Evolutionary conservation across 176 grass and related monocot genomes (phyloP), one percentile per base, ranked within the genome.

Genomic region (Stipa capillata): DNA sequence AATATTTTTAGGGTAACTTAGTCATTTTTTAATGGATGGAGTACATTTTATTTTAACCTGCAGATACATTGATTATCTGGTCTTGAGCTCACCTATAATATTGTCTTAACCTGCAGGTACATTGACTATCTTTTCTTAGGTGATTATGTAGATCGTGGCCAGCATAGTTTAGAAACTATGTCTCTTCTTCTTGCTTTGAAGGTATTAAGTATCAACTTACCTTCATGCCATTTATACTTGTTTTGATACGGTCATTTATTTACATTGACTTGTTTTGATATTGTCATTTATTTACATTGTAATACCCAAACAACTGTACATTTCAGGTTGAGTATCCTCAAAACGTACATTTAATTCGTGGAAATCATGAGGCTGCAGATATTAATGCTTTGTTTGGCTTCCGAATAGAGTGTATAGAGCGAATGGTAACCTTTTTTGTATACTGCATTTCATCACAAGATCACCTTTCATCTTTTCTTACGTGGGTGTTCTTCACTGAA

Each of bases 61-160:
- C n/a, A n/a, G n/a, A n/a, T n/a, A n/a, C n/a, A n/a, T n/a, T n/a
- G n/a, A n/a, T n/a, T n/a, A n/a, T n/a, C n/a, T n/a, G n/a, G n/a
- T n/a, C 29, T 81, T 81, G 15, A 60, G 34, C 64, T 88, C 8
- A 31, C 79, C 15, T 77, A 3, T 35, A 47, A 72, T 76, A 29
- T 51, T 79, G 58, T 87, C 58, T 48, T 63, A 48, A 76, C 55
- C 74, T 99, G 73, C 81, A 99, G 97, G 69, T 99, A 99, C 65
- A 96, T 99, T 48, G 97, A 99, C 91, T 99, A 99, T 84, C 90
- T 99, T 17, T 99, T 99, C 78, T 92, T 99, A 90, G 97, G 97
- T 64, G 97, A 99, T 86, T 99, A 99, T 78, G 97, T 99, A 70
- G 97, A 99, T 77, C 97, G 97, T 50, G 97, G 97, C 60, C 97